phyloP scores from a whole-genome alignment of 2,329 filamentous ascomycete genomes.

The Fusarium coicis region DNA sequence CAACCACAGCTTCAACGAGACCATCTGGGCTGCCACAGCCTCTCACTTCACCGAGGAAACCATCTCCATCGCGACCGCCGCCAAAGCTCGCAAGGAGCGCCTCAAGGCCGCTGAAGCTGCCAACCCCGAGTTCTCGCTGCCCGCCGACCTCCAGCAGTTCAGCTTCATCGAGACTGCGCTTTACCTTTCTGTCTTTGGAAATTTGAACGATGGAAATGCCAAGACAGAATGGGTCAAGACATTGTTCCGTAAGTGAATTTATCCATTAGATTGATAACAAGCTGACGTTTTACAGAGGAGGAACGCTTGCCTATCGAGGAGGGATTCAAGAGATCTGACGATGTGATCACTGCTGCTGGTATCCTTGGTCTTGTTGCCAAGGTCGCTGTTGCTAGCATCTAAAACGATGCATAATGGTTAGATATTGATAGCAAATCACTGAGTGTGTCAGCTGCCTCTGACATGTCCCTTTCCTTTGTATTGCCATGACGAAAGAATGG shows the following conservation, averaged over 20 bases:
- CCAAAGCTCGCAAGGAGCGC: constrained; percentile 34
- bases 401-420: not conserved
- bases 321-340: constrained; percentile 33
- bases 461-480: not conserved
- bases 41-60: constrained; percentile 34
- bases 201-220: constrained; percentile 26
- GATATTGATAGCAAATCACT: not conserved
- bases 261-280: no score
- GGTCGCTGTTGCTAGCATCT: constrained; percentile 17
- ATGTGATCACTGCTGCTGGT: constrained; percentile 22
- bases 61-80: constrained; percentile 38
- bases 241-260: constrained; percentile 30
- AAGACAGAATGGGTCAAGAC: constrained; percentile 38
- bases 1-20: constrained; percentile 39
- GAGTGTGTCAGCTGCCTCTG: constrained; percentile 22
- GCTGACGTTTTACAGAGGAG: constrained; percentile 26
- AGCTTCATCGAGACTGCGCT: constrained; percentile 39
- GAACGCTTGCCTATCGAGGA: constrained; percentile 35
- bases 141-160: constrained; percentile 8
- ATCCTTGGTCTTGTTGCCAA: constrained; percentile 33
- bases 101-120: constrained; percentile 23
- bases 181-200: constrained; percentile 36
- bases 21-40: constrained; percentile 29
- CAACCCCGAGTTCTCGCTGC: constrained; percentile 31
- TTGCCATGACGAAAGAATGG: not conserved